Percentiles rank a stretch among this genome's conserved stretches.
Evolutionary conservation across 208 protist genomes (phyloP).

Genomic region (Leishmania tropica): DNA sequence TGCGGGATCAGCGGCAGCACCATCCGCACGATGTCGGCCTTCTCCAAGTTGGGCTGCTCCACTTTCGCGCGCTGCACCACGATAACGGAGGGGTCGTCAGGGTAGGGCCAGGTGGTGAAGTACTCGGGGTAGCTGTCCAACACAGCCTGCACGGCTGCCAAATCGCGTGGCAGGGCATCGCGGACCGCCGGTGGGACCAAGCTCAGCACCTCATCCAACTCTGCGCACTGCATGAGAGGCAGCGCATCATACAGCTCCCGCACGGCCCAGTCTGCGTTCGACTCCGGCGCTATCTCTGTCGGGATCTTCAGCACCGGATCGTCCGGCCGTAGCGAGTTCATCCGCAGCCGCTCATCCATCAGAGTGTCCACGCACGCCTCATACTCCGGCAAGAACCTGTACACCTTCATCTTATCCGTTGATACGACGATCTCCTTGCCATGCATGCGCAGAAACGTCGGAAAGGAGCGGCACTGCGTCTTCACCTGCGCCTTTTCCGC

Average conservation of each 20-base stretch:
- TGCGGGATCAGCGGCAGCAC: conserved; percentile 73
- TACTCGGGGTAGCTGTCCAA: conserved; percentile 68
- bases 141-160: conserved; percentile 40
- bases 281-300: conserved; percentile 53
- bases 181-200: conserved; percentile 73
- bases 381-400: conserved; percentile 69
- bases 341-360: conserved; percentile 60
- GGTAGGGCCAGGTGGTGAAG: conserved; percentile 76
- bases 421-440: conserved; percentile 76
- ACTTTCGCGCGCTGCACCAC: conserved; percentile 83
- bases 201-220: conserved; percentile 76
- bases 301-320: conserved; percentile 74
- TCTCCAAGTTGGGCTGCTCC: conserved; percentile 44
- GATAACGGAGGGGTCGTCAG: conserved; percentile 64
- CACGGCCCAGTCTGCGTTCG: conserved; percentile 71
- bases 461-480: conserved; percentile 66
- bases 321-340: conserved; percentile 56
- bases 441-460: conserved; percentile 83
- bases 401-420: conserved; percentile 72
- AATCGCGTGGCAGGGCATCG: conserved; percentile 52
- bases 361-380: conserved; percentile 84
- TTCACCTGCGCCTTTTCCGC: conserved; percentile 68
- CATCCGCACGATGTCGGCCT: conserved; percentile 61
- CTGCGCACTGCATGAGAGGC: conserved; percentile 79
- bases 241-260: conserved; percentile 88